Base-by-base conservation (phyloP, 2,329 filamentous ascomycete species). In the Plenodomus tracheiphilus region DNA sequence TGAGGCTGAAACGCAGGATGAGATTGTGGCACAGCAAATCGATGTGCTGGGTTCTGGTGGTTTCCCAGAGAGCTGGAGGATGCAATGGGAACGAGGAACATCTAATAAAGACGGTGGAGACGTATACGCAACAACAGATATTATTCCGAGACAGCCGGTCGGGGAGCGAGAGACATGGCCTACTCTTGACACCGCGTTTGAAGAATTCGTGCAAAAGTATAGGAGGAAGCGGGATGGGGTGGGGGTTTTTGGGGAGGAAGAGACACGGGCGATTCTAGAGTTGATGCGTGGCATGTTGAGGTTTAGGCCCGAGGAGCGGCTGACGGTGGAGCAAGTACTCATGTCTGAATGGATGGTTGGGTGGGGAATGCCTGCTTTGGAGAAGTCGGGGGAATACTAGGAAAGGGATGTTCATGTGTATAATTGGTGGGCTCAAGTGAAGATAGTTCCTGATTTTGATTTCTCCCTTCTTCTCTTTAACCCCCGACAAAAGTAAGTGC, bases 201-300 rank as follows among this genome's bases (percentile, higher is more conserved):
- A 53, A 46, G 22, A 49, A 38, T 46, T 46, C n/a, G 43, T 49
- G 42, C 46, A 53, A 20, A 53, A 49, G 19, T 53, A 53, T 32
- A 49, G 50, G 36, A 49, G 50, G 39, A 49, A 38, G 28, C 21
- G 35, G 21, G 39, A 49, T 28, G 46, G 19, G 8, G 20, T 25
- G 20, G 43, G 46, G 19, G 42, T 38, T 13, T 45, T 46, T 41
- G 46, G 41, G 16, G 51, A 54, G 16, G 45, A 54, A 17, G 51
- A 54, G 34, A 51, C 45, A 16, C 30, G 38, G 38, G 42, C 44
- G 18, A 46, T 54, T 30, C 47, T 51, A 43, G 41, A 51, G 19
- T 43, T 54, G 20, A 49, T 54, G 42, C 51, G 51, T 37, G 38
- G 51, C 40, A 54, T 54, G 47, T 44, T 51, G 18, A 51, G 28